Conservation (phyloP, 2,329 filamentous ascomycete genomes). For the Colletotrichum eremochloae region DNA sequence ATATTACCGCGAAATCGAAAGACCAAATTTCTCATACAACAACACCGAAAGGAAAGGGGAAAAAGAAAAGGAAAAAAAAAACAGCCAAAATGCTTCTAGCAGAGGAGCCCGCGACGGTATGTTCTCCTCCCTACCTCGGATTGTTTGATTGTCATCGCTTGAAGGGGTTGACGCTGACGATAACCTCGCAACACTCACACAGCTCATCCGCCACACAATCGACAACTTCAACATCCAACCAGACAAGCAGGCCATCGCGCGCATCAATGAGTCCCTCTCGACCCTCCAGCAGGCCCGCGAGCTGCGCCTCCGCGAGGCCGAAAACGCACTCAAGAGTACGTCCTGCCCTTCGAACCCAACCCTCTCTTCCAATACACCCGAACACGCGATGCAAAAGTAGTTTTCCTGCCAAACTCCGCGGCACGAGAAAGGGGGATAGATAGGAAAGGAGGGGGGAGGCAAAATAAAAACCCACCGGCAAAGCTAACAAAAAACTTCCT, state of each 20-base stretch:
- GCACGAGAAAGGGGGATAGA: not conserved
- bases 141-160: not conserved
- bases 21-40: not conserved
- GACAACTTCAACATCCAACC: constrained; percentile 94
- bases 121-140: constrained; percentile 49
- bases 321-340: constrained; percentile 73
- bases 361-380: not conserved
- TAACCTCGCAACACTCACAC: constrained; percentile 37
- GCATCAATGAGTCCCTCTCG: constrained; percentile 85
- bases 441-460: not conserved
- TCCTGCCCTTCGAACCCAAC: not conserved
- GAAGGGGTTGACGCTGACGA: not conserved
- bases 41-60: no score
- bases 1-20: not conserved
- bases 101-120: constrained; percentile 88
- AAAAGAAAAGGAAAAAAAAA: not conserved
- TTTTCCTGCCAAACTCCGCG: no score
- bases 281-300: constrained; percentile 88
- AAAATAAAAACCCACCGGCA: not conserved
- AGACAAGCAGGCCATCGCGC: constrained; percentile 86
- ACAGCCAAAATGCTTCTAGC: constrained; percentile 85
- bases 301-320: constrained; percentile 79
- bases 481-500: constrained; percentile 10
- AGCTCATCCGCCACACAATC: constrained; percentile 93
- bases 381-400: no score